Percentiles rank a stretch among this genome's conserved stretches.
These are phyloP conservation scores for Aurinia saxatilis DNA, from an alignment of 345 rosid genomes.

Conservation along the genomic window DNA sequence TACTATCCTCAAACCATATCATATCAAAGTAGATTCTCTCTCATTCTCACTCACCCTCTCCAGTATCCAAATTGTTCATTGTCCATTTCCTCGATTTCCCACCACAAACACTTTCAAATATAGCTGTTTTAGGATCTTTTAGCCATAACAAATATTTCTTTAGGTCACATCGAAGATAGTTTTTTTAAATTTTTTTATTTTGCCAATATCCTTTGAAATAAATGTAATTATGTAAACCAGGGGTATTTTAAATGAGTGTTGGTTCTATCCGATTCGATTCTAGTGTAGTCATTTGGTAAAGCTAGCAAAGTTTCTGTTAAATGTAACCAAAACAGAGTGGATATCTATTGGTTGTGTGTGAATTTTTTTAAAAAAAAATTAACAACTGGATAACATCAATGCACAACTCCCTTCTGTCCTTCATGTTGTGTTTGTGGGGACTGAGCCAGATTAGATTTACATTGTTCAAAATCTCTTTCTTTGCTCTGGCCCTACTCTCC, in stretches of 20 bases:
- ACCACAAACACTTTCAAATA: slow-evolving; percentile 20
- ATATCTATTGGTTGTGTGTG: slow-evolving; percentile 19
- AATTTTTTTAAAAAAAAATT: neutral
- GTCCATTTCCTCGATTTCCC: slow-evolving; percentile 18
- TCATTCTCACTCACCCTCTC: slow-evolving; percentile 3
- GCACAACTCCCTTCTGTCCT: slow-evolving; percentile 25
- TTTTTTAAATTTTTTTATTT: neutral
- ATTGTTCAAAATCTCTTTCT: neutral
- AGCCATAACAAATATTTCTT: slow-evolving; percentile 10
- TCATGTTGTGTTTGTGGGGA: slow-evolving; percentile 25
- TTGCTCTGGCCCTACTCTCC: slow-evolving; percentile 18
- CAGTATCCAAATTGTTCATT: slow-evolving; percentile 12
- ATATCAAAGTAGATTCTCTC: slow-evolving; percentile 15
- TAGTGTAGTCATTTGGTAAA: neutral
- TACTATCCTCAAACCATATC: slow-evolving; percentile 26
- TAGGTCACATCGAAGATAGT: neutral
- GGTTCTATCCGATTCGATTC: neutral
- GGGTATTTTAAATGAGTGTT: neutral
- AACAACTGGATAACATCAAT: slow-evolving; percentile 31
- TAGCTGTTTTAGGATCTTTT: slow-evolving; percentile 18
- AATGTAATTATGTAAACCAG: neutral
- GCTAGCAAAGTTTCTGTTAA: neutral
- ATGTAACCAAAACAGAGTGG: slow-evolving; percentile 7
- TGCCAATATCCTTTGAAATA: neutral
- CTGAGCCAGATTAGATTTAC: slow-evolving; percentile 27